Percentiles rank a stretch among this genome's conserved stretches.
Conservation (phyloP, 202 grass and related monocot species). For the Sporobolus alterniflorus region DNA sequence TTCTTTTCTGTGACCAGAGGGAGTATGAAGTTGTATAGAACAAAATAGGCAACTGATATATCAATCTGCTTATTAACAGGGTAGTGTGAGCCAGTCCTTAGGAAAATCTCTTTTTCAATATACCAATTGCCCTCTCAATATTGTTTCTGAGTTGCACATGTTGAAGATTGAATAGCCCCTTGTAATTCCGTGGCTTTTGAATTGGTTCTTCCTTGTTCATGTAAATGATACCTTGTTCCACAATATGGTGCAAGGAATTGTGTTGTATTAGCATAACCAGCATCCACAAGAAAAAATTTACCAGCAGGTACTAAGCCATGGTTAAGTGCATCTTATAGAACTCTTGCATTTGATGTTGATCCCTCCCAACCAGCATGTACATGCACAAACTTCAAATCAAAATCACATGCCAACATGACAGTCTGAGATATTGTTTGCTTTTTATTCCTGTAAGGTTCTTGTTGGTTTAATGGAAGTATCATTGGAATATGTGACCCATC, state of each 20-base stretch:
- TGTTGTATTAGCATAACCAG: neutral
- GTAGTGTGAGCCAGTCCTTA: neutral
- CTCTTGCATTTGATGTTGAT: neutral
- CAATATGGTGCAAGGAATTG: slow-evolving; percentile 20
- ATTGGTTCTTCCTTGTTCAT: neutral
- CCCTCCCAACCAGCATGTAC: slow-evolving; percentile 5
- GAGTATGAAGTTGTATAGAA: neutral
- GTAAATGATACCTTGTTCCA: slow-evolving; percentile 12
- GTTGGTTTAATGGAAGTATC: neutral
- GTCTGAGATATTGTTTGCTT: neutral
- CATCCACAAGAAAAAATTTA: neutral
- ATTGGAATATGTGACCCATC: neutral
- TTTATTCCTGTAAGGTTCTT: neutral
- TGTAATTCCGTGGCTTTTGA: neutral
- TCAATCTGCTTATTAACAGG: neutral
- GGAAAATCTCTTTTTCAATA: neutral
- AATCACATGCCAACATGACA: neutral
- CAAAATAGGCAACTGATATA: neutral
- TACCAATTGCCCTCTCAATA: slow-evolving; percentile 18
- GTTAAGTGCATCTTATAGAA: slow-evolving; percentile 11
- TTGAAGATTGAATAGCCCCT: neutral
- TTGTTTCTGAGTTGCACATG: neutral
- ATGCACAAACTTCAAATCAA: slow-evolving; percentile 21
- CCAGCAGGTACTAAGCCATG: neutral
- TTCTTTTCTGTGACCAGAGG: no score